A percentile compares a stretch with the other conserved stretches of the same genome.
phyloP scores from a whole-genome alignment of 1,284 basidiomycete species.

The Trichosporon asahii region DNA sequence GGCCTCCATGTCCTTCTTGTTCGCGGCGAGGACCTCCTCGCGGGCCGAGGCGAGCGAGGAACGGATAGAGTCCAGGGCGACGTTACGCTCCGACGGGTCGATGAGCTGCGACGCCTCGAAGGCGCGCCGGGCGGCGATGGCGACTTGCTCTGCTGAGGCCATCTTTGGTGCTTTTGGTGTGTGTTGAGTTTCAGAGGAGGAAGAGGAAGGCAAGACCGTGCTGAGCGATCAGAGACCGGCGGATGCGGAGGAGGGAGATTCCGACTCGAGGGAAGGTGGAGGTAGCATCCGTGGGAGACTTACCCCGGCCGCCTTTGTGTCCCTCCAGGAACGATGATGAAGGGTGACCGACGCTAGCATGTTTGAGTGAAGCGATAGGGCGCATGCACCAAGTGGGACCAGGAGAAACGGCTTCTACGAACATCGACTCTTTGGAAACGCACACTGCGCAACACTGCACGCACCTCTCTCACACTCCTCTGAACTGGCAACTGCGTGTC shows the following conservation, averaged over 20 bases:
- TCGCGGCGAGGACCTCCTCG: slow-evolving; percentile 70
- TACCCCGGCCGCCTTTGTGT: not conserved
- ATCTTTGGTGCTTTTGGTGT: slow-evolving; percentile 12
- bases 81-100: slow-evolving; percentile 62
- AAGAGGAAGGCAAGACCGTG: not conserved
- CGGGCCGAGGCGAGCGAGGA: slow-evolving; percentile 63
- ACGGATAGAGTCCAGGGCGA: slow-evolving; percentile 68
- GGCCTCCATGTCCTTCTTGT: slow-evolving; percentile 72
- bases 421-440: not conserved
- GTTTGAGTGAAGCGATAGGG: not conserved
- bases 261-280: slow-evolving; percentile 7
- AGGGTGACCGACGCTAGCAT: not conserved
- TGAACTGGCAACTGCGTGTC: not conserved
- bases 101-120: slow-evolving; percentile 83
- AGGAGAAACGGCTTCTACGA: not conserved
- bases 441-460: not conserved
- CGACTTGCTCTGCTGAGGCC: slow-evolving; percentile 57
- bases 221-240: not conserved
- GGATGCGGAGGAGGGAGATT: not conserved
- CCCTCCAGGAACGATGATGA: not conserved
- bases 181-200: not conserved
- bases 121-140: slow-evolving; percentile 70
- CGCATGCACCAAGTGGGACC: not conserved
- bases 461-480: too few relatives aligned
- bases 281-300: slow-evolving; percentile 12